Conservation (phyloP, 2,329 filamentous ascomycete species). For the Lachnellula hyalina region DNA sequence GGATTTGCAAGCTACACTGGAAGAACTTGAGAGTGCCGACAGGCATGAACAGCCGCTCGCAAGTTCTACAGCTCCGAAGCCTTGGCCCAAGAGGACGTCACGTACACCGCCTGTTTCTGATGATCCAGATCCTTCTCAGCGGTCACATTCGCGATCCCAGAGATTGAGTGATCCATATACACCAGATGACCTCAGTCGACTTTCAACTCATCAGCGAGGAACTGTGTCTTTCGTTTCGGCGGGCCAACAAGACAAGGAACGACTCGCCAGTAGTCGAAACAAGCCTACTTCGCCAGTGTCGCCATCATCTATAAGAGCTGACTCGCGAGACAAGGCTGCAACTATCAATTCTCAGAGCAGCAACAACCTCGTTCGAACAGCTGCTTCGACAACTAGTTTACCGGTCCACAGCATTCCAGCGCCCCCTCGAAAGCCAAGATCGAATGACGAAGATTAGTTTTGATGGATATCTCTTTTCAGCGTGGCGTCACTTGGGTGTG, state of each 20-base stretch:
- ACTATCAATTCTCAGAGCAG: slow-evolving; percentile 16
- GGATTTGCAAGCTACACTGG: slow-evolving; percentile 50
- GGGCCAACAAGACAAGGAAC: slow-evolving; percentile 11
- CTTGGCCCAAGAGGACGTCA: background rate
- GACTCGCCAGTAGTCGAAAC: background rate
- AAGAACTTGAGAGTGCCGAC: slow-evolving; percentile 36
- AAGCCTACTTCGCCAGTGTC: slow-evolving; percentile 10
- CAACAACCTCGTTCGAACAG: slow-evolving; percentile 9
- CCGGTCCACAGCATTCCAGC: slow-evolving; percentile 27
- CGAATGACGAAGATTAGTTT: slow-evolving; percentile 12
- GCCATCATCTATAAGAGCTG: slow-evolving; percentile 2
- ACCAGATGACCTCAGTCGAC: slow-evolving; percentile 19
- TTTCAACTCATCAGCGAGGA: slow-evolving; percentile 25
- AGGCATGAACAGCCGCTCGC: slow-evolving; percentile 1
- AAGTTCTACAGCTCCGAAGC: background rate
- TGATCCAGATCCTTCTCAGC: background rate
- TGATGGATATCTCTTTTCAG: background rate
- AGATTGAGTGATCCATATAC: slow-evolving; percentile 25
- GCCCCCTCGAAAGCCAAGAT: slow-evolving; percentile 22
- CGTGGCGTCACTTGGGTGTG: background rate
- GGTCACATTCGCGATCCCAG: slow-evolving; percentile 6
- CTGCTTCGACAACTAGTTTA: slow-evolving; percentile 18
- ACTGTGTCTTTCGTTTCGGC: slow-evolving; percentile 25
- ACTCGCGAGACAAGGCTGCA: background rate
- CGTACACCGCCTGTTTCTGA: background rate